Conservation (phyloP, 345 rosid species). For the Abelmoschus esculentus region DNA sequence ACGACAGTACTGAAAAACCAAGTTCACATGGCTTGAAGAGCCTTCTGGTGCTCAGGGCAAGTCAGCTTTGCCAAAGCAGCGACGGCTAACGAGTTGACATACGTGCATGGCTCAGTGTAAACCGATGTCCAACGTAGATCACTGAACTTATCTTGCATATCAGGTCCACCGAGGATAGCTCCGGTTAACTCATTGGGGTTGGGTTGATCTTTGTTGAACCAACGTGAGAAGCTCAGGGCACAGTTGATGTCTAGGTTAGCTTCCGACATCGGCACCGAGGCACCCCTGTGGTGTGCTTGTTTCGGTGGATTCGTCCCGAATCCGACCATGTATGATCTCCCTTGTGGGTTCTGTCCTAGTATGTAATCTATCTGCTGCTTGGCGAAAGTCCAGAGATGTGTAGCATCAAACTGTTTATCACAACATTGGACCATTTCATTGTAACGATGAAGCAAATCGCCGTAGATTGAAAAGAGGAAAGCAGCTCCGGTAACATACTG, state of each 20-base stretch:
- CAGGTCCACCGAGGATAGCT: slow-evolving; percentile 86
- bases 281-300: slow-evolving; percentile 82
- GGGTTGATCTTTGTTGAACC: slow-evolving; percentile 33
- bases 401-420: not conserved
- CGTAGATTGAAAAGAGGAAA: not conserved
- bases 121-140: slow-evolving; percentile 58
- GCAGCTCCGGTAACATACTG: not conserved
- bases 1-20: too few species aligned
- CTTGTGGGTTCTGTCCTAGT: slow-evolving; percentile 63
- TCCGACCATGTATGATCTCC: slow-evolving; percentile 89
- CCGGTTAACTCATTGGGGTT: slow-evolving; percentile 83
- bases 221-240: slow-evolving; percentile 58
- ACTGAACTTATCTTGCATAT: slow-evolving; percentile 48
- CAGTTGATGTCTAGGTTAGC: slow-evolving; percentile 29
- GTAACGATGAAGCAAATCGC: not conserved
- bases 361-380: slow-evolving; percentile 49
- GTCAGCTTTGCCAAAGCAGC: slow-evolving; percentile 78
- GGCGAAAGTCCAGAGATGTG: not conserved
- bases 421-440: not conserved
- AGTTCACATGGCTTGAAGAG: too few species aligned
- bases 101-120: slow-evolving; percentile 86
- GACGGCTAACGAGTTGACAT: slow-evolving; percentile 59
- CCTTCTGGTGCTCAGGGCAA: not conserved
- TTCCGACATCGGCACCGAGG: slow-evolving; percentile 41
- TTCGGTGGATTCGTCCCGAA: slow-evolving; percentile 69